Evolutionary conservation across 23 red algal genomes (phyloP).

Genomic region (Gracilaria caudata): DNA sequence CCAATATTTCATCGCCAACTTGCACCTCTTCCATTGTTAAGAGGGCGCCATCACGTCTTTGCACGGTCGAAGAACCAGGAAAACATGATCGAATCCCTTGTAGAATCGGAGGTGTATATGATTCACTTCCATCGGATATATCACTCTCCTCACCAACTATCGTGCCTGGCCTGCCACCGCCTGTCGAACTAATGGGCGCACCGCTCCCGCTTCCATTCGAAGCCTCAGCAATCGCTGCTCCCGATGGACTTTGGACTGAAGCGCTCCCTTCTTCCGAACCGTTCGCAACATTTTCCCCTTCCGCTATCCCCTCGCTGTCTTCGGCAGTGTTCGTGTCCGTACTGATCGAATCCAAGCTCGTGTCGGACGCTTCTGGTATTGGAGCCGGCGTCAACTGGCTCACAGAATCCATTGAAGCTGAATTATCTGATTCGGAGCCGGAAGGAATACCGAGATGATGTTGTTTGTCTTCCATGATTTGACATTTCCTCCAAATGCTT

Average conservation of each 20-base stretch:
- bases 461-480: slow-evolving; percentile 53
- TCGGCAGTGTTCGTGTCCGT: not conserved
- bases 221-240: not conserved
- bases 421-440: not conserved
- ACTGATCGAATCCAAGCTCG: not conserved
- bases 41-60: slow-evolving; percentile 7
- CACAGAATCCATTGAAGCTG: not conserved
- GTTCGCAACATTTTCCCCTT: not conserved
- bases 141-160: not conserved
- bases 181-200: not conserved
- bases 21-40: slow-evolving; percentile 49
- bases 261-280: not conserved
- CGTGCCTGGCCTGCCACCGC: not conserved
- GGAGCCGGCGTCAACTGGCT: not conserved
- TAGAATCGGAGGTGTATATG: not conserved
- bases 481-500: slow-evolving; percentile 40
- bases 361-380: not conserved
- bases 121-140: not conserved
- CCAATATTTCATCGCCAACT: slow-evolving; percentile 57
- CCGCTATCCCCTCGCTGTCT: not conserved
- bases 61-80: slow-evolving; percentile 51
- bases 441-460: slow-evolving; percentile 42
- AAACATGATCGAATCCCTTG: slow-evolving; percentile 56
- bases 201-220: not conserved
- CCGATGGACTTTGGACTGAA: not conserved